Conservation (phyloP, 164 flowering plant species). For the Umbilicus rupestris region DNA sequence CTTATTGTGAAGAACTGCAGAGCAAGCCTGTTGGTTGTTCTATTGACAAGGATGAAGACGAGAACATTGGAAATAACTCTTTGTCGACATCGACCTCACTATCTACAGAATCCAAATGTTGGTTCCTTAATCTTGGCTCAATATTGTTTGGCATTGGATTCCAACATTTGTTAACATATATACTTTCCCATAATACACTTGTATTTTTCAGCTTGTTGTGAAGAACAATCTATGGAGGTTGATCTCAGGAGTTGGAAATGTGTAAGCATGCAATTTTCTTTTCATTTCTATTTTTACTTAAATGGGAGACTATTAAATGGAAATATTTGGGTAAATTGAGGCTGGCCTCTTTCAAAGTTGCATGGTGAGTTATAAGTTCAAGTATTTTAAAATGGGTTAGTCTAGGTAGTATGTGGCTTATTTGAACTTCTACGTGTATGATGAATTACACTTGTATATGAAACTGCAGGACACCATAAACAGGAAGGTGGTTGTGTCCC, state of each 20-base stretch:
- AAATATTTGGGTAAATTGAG: not conserved
- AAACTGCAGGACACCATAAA: constrained; percentile 1
- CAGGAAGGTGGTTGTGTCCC: not conserved
- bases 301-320: not conserved
- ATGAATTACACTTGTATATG: not conserved
- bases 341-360: not conserved
- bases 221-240: not conserved
- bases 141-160: not conserved
- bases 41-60: not conserved
- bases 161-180: not conserved
- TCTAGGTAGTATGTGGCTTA: not conserved
- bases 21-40: not conserved
- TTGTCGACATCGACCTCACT: not conserved
- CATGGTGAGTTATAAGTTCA: not conserved
- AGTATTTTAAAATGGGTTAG: not conserved
- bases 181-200: not conserved
- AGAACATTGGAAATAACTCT: not conserved
- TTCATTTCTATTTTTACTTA: not conserved
- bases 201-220: not conserved
- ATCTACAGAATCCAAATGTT: constrained; percentile 3
- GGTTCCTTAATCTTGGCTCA: not conserved
- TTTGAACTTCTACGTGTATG: not conserved
- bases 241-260: not conserved
- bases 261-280: not conserved
- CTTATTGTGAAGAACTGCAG: not conserved